Conservation (phyloP, 2,329 filamentous ascomycete species). For the Calonectria fujianensis region DNA sequence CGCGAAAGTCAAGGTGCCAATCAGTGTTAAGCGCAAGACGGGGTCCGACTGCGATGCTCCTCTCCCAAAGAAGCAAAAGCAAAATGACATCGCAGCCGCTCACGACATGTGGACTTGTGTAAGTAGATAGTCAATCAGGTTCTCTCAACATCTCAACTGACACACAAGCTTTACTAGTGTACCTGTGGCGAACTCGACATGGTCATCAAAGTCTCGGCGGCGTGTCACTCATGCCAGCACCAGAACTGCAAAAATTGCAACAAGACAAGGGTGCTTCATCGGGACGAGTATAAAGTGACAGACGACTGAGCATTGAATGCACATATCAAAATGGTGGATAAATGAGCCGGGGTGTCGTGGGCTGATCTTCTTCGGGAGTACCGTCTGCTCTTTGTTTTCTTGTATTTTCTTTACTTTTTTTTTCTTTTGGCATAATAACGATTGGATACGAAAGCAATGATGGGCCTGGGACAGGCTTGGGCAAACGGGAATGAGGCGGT, state of each 20-base stretch:
- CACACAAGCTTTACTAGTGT: constrained; percentile 44
- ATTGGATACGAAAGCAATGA: constrained; percentile 5
- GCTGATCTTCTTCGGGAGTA: neutral
- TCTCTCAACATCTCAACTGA: constrained; percentile 30
- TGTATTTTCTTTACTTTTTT: neutral
- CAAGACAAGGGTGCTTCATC: neutral
- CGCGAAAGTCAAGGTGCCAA: neutral
- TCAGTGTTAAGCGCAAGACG: constrained; percentile 35
- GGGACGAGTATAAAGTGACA: constrained; percentile 8
- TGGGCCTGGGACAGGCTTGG: neutral
- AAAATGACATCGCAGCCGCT: constrained; percentile 3
- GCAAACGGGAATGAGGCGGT: constrained; percentile 5
- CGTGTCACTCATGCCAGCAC: constrained; percentile 29
- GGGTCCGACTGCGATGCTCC: constrained; percentile 23
- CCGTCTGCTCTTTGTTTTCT: neutral
- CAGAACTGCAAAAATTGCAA: constrained; percentile 25
- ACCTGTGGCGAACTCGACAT: constrained; percentile 40
- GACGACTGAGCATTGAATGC: neutral
- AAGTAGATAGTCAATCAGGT: constrained; percentile 42
- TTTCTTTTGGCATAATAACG: neutral
- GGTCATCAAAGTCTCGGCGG: constrained; percentile 37
- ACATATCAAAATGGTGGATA: neutral
- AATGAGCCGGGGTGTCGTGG: neutral
- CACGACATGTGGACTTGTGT: constrained; percentile 58
- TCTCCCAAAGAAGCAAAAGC: constrained; percentile 41